Conservation (phyloP, 495 filamentous ascomycete genomes). For the Aspergillus biplanus region DNA sequence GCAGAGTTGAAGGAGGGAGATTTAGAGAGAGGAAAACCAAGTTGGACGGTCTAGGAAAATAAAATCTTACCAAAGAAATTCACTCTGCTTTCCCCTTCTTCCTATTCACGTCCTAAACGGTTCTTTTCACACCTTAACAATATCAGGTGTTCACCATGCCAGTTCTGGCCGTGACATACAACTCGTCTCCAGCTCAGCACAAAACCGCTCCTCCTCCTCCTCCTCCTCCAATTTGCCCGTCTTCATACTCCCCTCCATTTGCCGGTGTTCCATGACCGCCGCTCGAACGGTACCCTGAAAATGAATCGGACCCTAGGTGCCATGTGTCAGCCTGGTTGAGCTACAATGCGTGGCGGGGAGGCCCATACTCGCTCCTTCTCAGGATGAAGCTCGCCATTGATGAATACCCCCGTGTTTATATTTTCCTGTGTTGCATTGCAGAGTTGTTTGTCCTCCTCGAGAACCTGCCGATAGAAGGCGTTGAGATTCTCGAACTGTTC, state of each 20-base stretch:
- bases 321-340: background rate
- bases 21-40: no score
- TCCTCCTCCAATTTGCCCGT: conserved; percentile 30
- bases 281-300: conserved; percentile 47
- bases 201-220: conserved; percentile 35
- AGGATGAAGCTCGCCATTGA: conserved; percentile 56
- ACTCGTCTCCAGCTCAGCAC: conserved; percentile 32
- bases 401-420: conserved; percentile 49
- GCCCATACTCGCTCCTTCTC: conserved; percentile 44
- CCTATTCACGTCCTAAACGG: background rate
- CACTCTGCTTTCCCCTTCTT: background rate
- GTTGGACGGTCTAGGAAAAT: no score
- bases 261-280: conserved; percentile 42
- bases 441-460: conserved; percentile 53
- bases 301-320: conserved; percentile 41
- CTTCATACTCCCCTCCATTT: conserved; percentile 15
- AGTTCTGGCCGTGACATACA: conserved; percentile 30
- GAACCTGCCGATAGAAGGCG: conserved; percentile 47
- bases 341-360: background rate
- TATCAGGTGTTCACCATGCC: conserved; percentile 23
- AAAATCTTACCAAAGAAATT: no score
- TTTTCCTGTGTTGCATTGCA: conserved; percentile 52
- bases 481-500: conserved; percentile 49
- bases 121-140: background rate
- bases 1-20: no score